Conservation (phyloP, 2,329 filamentous ascomycete genomes). For the Rhynchosporium graminicola region DNA sequence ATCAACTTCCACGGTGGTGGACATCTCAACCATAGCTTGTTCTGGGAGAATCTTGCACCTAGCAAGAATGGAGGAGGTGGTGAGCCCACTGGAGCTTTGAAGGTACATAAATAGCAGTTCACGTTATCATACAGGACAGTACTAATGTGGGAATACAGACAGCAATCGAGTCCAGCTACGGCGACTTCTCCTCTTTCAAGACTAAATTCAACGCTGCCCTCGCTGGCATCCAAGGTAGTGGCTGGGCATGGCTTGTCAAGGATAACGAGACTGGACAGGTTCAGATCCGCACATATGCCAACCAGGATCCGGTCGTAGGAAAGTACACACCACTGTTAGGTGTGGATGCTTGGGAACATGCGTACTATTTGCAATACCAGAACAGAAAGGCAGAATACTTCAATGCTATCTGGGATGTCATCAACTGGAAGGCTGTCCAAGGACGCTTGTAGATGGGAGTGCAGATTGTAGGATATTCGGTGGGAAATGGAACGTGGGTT, state of each 20-base stretch:
- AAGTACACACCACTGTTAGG: constrained; percentile 81
- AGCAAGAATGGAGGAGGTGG: constrained; percentile 64
- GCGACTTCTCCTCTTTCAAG: constrained; percentile 55
- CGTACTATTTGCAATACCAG: constrained; percentile 86
- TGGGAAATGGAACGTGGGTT: too few species aligned
- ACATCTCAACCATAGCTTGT: constrained; percentile 67
- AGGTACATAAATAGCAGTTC: constrained; percentile 30
- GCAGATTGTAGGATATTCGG: neutral
- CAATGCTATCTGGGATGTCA: constrained; percentile 75
- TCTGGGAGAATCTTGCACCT: constrained; percentile 71
- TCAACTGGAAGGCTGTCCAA: constrained; percentile 88
- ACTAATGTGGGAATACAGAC: constrained; percentile 27
- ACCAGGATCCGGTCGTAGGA: constrained; percentile 87
- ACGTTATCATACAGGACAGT: neutral
- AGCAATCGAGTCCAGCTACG: constrained; percentile 46
- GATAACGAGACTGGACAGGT: constrained; percentile 56
- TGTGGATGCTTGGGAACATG: constrained; percentile 95
- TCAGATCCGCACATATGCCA: constrained; percentile 70
- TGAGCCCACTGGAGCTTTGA: constrained; percentile 54
- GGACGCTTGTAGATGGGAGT: constrained; percentile 60
- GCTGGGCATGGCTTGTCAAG: constrained; percentile 60
- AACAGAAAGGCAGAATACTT: constrained; percentile 77
- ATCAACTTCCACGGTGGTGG: constrained; percentile 70
- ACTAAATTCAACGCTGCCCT: constrained; percentile 59
- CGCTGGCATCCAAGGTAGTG: constrained; percentile 60